A percentile compares a stretch with the other conserved stretches of the same genome.
phyloP scores from a whole-genome alignment of 257 asterid species.

The Rhazya stricta region DNA sequence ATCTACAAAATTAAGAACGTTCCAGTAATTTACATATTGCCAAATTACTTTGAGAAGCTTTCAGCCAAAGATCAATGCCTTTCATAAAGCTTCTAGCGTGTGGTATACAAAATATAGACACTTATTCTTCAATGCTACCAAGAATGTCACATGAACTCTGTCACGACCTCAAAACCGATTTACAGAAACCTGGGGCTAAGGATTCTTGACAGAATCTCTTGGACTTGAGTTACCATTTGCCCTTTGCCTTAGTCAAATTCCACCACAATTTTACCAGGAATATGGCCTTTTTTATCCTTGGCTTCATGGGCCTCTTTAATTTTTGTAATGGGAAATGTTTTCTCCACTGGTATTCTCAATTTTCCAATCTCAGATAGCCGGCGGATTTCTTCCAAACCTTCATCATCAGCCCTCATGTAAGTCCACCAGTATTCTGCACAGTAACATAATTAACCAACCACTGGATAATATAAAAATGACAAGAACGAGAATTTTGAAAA shows the following conservation, averaged over 20 bases:
- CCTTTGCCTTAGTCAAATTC: slow-evolving; percentile 43
- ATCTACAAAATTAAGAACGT: not conserved
- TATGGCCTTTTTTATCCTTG: slow-evolving; percentile 54
- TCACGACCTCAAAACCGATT: not conserved
- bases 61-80: slow-evolving; percentile 1
- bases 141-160: not conserved
- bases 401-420: slow-evolving; percentile 91
- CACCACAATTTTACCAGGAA: slow-evolving; percentile 82
- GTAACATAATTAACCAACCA: slow-evolving; percentile 3
- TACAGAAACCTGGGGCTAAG: not conserved
- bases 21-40: not conserved
- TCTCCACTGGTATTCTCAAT: slow-evolving; percentile 78
- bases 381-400: slow-evolving; percentile 77
- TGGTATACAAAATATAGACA: not conserved
- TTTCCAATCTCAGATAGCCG: slow-evolving; percentile 61
- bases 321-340: slow-evolving; percentile 56
- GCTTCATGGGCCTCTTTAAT: slow-evolving; percentile 83
- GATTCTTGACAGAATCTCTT: not conserved
- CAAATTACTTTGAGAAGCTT: not conserved
- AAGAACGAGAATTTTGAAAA: not conserved
- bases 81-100: not conserved
- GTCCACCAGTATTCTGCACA: slow-evolving; percentile 83
- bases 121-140: slow-evolving; percentile 11
- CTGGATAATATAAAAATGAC: slow-evolving; percentile 4
- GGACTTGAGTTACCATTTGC: not conserved